Percentiles rank a stretch among this genome's conserved stretches.
These are phyloP conservation scores for Starmerella gropengiesseri DNA, from an alignment of 805 yeast genomes.

Conservation along the genomic window DNA sequence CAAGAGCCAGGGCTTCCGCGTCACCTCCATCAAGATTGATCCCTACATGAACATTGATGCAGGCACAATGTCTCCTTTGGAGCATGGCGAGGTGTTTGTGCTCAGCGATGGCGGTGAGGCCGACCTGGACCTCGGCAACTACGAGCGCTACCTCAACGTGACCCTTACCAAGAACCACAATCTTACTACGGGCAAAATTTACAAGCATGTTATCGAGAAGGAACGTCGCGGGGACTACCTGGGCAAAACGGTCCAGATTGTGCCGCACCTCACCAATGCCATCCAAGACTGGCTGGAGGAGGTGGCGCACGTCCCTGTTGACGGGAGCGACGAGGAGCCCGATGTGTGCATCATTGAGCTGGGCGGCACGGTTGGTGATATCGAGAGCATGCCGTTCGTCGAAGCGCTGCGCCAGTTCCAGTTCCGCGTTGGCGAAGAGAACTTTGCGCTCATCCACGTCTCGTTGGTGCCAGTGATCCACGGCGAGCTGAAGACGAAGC, in stretches of 20 bases:
- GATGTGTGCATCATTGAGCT: slow-evolving; percentile 94
- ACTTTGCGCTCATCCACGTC: slow-evolving; percentile 91
- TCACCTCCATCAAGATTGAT: slow-evolving; percentile 94
- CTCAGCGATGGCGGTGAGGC: slow-evolving; percentile 98
- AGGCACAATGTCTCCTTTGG: slow-evolving; percentile 98
- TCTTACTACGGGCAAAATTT: slow-evolving; percentile 96
- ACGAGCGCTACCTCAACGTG: slow-evolving; percentile 90
- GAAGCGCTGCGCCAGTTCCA: slow-evolving; percentile 99
- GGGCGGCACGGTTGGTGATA: slow-evolving; percentile 99
- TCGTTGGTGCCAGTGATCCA: slow-evolving; percentile 95
- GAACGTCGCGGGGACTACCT: slow-evolving; percentile 95
- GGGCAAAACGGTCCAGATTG: slow-evolving; percentile 99
- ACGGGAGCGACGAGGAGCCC: slow-evolving; percentile 74
- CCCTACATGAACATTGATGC: slow-evolving; percentile 99
- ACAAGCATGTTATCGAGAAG: slow-evolving; percentile 82
- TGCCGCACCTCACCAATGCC: slow-evolving; percentile 94
- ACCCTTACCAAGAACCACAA: slow-evolving; percentile 90
- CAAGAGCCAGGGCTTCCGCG: slow-evolving; percentile 88
- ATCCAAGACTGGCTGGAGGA: slow-evolving; percentile 98
- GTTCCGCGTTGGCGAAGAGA: slow-evolving; percentile 88
- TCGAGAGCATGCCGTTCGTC: slow-evolving; percentile 96
- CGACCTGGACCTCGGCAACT: slow-evolving; percentile 94
- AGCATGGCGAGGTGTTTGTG: slow-evolving; percentile 98
- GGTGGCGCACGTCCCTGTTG: slow-evolving; percentile 86
- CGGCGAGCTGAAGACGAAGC: slow-evolving; percentile 98